These are phyloP conservation scores for Rhizopogon vesiculosus DNA, from an alignment of 768 basidiomycete species.

Conservation along the genomic window DNA sequence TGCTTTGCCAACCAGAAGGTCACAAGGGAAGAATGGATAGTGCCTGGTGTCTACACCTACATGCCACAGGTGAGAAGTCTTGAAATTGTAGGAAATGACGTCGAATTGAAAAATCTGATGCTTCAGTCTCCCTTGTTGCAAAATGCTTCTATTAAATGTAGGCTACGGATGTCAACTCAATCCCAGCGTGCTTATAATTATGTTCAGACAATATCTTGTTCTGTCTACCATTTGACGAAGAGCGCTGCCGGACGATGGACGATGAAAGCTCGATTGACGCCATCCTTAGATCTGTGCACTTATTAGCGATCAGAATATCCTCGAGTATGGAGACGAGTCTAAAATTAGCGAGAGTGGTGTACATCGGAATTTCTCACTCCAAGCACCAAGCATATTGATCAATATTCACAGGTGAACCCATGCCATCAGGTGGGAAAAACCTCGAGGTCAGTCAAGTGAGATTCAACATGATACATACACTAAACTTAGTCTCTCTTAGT, in stretches of 20 bases:
- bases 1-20: no score
- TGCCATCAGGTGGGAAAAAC: slow-evolving; percentile 52
- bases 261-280: not conserved
- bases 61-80: no score
- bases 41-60: no score
- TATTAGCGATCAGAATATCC: slow-evolving; percentile 67
- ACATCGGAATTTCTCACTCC: slow-evolving; percentile 2
- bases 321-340: slow-evolving; percentile 87
- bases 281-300: slow-evolving; percentile 45
- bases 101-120: no score
- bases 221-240: slow-evolving; percentile 39
- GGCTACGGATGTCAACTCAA: no score
- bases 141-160: no score
- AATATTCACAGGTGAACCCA: slow-evolving; percentile 18
- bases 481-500: slow-evolving; percentile 32
- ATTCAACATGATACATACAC: not conserved
- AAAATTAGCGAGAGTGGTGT: slow-evolving; percentile 89
- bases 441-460: slow-evolving; percentile 41
- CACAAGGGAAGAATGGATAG: no score
- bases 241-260: slow-evolving; percentile 63
- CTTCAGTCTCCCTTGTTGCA: no score
- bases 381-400: not conserved
- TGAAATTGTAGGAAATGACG: no score
- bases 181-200: no score
- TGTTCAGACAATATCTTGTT: no score